Percentiles rank a stretch among this genome's conserved stretches.
Evolutionary conservation across 1,284 basidiomycete genomes (phyloP).

Genomic region (Heterobasidion parviporum): DNA sequence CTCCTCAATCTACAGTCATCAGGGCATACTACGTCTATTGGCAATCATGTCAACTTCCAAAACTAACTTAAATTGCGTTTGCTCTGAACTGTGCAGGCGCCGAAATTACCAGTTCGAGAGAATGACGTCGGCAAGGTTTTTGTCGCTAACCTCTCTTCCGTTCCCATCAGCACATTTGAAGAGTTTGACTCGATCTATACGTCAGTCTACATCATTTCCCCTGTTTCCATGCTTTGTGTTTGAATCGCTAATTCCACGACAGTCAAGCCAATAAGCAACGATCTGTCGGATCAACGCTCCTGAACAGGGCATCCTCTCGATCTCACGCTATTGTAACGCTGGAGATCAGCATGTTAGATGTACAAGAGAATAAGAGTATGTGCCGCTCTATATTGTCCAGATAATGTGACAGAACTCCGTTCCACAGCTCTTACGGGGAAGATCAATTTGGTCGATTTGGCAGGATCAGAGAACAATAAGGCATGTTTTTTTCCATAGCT

Average conservation of each 20-base stretch:
- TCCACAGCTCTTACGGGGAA: slow-evolving; percentile 53
- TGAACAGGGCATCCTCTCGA: slow-evolving; percentile 74
- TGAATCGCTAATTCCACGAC: neutral
- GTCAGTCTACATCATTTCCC: neutral
- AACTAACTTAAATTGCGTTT: neutral
- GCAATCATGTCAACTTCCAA: neutral
- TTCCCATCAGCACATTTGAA: neutral
- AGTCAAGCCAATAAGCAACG: slow-evolving; percentile 53
- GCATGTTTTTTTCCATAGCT: slow-evolving; percentile 20
- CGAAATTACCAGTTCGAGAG: slow-evolving; percentile 74
- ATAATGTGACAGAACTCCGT: neutral
- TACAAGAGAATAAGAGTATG: slow-evolving; percentile 39
- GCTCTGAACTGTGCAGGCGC: slow-evolving; percentile 36
- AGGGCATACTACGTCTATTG: neutral
- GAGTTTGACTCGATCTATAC: neutral
- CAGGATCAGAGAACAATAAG: slow-evolving; percentile 86
- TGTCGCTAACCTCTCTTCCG: neutral
- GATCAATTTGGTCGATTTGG: slow-evolving; percentile 79
- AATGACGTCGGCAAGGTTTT: slow-evolving; percentile 59
- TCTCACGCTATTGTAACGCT: slow-evolving; percentile 79
- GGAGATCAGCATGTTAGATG: slow-evolving; percentile 46
- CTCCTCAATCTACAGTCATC: neutral
- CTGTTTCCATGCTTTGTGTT: too few relatives aligned
- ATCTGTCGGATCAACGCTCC: slow-evolving; percentile 75
- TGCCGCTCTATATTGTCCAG: slow-evolving; percentile 2